phyloP scores from a whole-genome alignment of 129 eudicot species.

The Mikania micrantha region DNA sequence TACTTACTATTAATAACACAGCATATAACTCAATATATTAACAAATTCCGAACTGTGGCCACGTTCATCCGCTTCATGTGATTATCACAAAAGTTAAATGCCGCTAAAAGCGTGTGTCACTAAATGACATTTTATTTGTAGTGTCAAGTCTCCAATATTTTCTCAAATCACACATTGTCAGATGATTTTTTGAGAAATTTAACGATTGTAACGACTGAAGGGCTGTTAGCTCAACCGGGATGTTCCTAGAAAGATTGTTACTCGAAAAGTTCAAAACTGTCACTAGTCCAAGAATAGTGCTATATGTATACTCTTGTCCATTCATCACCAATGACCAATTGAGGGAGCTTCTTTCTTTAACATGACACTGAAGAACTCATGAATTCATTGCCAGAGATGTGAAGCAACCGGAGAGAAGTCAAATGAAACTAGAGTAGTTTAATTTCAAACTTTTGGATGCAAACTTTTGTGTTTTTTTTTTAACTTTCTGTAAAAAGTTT shows the following conservation, averaged over 20 bases:
- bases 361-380: constrained; percentile 1
- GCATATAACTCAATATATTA: background rate
- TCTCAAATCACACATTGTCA: constrained; percentile 30
- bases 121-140: no score
- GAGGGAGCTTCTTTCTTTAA: background rate
- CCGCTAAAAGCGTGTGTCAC: no score
- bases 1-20: background rate
- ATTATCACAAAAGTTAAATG: constrained; percentile 22
- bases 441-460: no score
- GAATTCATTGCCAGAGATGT: no score
- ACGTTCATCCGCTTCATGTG: background rate
- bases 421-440: no score
- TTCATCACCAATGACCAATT: background rate
- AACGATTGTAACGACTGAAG: constrained; percentile 10
- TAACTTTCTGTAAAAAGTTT: no score
- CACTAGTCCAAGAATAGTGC: constrained; percentile 8
- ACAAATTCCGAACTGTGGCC: background rate
- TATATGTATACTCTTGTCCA: constrained; percentile 14
- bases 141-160: constrained; percentile 30
- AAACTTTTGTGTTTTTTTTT: no score
- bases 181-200: constrained; percentile 32
- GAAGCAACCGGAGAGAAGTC: no score
- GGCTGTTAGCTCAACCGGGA: constrained; percentile 16
- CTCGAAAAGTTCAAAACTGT: constrained; percentile 26
- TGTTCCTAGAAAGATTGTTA: constrained; percentile 19